Evolutionary conservation across 148 eudicot genomes (phyloP).

Genomic region (Mesembryanthemum crystallinum): DNA sequence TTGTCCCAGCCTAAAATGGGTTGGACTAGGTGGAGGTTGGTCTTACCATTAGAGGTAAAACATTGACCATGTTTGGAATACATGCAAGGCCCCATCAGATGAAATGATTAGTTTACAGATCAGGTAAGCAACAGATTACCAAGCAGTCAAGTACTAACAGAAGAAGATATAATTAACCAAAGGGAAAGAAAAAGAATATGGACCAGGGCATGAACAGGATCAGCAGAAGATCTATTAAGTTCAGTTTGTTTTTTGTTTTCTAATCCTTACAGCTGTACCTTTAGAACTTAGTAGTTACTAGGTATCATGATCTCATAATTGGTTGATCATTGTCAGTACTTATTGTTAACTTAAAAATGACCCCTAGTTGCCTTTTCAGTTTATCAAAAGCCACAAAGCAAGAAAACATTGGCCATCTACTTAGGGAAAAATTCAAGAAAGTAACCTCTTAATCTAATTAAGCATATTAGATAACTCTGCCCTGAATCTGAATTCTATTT

Average conservation of each 20-base stretch:
- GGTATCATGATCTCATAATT: conserved; percentile 3
- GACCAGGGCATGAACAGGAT: neutral
- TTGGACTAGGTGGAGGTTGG: no score
- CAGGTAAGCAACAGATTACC: neutral
- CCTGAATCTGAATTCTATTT: neutral
- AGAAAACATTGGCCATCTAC: neutral
- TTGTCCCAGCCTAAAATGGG: no score
- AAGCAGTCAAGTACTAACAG: no score
- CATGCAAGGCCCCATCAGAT: no score
- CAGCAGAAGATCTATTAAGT: neutral
- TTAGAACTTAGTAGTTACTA: no score
- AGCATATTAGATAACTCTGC: neutral
- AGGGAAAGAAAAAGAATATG: neutral
- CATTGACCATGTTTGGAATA: no score
- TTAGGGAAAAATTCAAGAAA: no score
- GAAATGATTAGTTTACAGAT: neutral
- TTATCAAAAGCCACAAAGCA: conserved; percentile 15
- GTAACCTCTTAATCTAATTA: no score
- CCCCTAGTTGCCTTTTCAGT: conserved; percentile 12
- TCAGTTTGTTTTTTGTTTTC: neutral
- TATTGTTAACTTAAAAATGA: neutral
- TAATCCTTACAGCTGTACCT: neutral
- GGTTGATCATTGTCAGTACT: neutral
- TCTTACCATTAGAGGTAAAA: no score
- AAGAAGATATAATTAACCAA: no score